Percentiles rank a stretch among this genome's conserved stretches.
Evolutionary conservation across 306 rosid genomes (phyloP).

Genomic region (Inga oerstediana): DNA sequence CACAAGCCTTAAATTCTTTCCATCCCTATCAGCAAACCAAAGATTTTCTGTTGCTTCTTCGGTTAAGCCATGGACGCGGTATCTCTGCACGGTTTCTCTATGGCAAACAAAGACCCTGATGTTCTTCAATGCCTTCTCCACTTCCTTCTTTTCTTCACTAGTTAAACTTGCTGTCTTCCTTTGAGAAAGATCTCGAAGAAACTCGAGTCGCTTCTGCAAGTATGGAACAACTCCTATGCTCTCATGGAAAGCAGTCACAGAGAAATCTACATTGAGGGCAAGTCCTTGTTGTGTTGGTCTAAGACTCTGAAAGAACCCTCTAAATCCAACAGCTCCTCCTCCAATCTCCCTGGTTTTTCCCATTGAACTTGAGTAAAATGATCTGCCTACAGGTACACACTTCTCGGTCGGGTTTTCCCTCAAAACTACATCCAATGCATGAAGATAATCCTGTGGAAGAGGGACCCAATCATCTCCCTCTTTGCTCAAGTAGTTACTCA

Average conservation of each 20-base stretch:
- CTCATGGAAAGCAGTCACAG: conserved; percentile 95
- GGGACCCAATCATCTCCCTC: conserved; percentile 88
- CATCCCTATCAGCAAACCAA: conserved; percentile 91
- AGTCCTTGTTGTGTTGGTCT: conserved; percentile 97
- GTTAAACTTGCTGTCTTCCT: conserved; percentile 65
- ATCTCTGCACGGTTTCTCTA: conserved; percentile 94
- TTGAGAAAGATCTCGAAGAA: conserved; percentile 80
- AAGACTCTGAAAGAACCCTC: conserved; percentile 99
- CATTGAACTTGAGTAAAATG: conserved; percentile 78
- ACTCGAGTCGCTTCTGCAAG: conserved; percentile 89
- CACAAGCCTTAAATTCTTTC: conserved; percentile 76
- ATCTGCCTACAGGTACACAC: conserved; percentile 82
- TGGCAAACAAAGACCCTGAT: conserved; percentile 94
- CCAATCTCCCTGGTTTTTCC: conserved; percentile 88
- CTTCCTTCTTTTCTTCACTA: conserved; percentile 81
- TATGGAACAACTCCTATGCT: conserved; percentile 91
- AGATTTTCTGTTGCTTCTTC: conserved; percentile 88
- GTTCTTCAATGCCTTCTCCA: conserved; percentile 86
- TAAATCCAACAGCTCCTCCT: conserved; percentile 93
- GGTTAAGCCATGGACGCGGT: conserved; percentile 81
- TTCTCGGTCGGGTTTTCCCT: conserved; percentile 87
- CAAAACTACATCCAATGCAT: conserved; percentile 92
- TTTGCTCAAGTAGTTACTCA: conserved; percentile 70
- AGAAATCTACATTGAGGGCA: conserved; percentile 90
- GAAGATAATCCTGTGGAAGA: conserved; percentile 95